Evolutionary conservation across 2,329 filamentous ascomycete genomes (phyloP), one percentile per base, ranked within the genome.

Genomic region (Trichoderma citrinoviride): DNA sequence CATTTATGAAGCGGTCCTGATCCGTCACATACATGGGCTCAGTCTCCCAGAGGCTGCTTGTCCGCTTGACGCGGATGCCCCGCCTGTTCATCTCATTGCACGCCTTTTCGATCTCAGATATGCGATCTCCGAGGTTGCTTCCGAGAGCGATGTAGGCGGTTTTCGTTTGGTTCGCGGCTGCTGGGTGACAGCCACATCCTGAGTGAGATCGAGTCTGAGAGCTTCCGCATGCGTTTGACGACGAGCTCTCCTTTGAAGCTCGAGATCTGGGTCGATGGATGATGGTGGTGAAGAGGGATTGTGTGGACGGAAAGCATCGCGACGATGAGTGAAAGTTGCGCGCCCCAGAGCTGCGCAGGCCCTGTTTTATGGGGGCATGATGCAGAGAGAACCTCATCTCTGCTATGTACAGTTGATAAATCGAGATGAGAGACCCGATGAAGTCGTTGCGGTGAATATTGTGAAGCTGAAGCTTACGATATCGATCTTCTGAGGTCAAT

Each of bases 21-120:
- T 97, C 90, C 68, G 90, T 80, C 68, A 97, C 90, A 77, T 99
- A 99, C 95, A 99, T 99, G 23, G 95, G 92, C 71, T 92, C 88
- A 3, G 94, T 99, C 79, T 98, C 93, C 85, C 95, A 99, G 3
- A 99, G 81, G 67, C 88, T 90, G 76, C 94, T 98, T 0, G 94
- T 97, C 71, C 89, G 84, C 72, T 87, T 83, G 44, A 99, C 85
- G 61, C 79, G 85, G 73, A 98, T 92, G 40, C 87, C 88, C 23
- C 86, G 82, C 50, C 82, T 80, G 68, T 91, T 87, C 87, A 99
- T 92, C 73, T 90, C 85, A 50, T 81, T 82, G 75, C 93, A 93
- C 0, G 95, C 94, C 71, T 84, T 82, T 76, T 97, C 93, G 69
- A 99, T 96, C 85, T 90, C 90, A 47, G 83, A 85, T 58, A 97